A percentile compares a stretch with the other conserved stretches of the same genome.
phyloP scores from a whole-genome alignment of 78 protist species.

The Dictyostelium capitatum region DNA sequence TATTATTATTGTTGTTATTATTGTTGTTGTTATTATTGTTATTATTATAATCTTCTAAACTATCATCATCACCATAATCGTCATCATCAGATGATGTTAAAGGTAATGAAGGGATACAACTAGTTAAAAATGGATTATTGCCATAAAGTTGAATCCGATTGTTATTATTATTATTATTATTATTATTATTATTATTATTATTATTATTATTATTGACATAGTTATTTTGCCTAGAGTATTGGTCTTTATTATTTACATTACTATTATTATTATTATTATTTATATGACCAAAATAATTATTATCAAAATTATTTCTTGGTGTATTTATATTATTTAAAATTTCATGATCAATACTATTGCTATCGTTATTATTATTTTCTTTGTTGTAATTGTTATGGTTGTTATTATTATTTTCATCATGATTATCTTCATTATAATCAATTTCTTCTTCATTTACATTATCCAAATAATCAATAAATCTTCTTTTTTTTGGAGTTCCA shows the following conservation, averaged over 20 bases:
- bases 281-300: background rate
- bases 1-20: background rate
- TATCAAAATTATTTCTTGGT: background rate
- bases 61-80: background rate
- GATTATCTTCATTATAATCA: background rate
- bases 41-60: background rate
- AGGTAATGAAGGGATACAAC: background rate
- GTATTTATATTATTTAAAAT: background rate
- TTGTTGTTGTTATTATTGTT: background rate
- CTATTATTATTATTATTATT: background rate
- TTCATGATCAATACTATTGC: background rate
- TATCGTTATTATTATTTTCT: background rate
- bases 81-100: background rate
- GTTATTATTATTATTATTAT: background rate
- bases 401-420: background rate
- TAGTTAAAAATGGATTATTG: conserved; percentile 2
- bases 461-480: background rate
- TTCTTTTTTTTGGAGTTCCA: conserved; percentile 6
- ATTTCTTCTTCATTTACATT: background rate
- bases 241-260: background rate
- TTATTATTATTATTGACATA: background rate
- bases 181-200: background rate
- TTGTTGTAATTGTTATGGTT: background rate
- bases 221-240: background rate
- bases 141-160: background rate